Base-by-base conservation (phyloP, 1,284 basidiomycete species). In the Sanghuangporus weigelae region DNA sequence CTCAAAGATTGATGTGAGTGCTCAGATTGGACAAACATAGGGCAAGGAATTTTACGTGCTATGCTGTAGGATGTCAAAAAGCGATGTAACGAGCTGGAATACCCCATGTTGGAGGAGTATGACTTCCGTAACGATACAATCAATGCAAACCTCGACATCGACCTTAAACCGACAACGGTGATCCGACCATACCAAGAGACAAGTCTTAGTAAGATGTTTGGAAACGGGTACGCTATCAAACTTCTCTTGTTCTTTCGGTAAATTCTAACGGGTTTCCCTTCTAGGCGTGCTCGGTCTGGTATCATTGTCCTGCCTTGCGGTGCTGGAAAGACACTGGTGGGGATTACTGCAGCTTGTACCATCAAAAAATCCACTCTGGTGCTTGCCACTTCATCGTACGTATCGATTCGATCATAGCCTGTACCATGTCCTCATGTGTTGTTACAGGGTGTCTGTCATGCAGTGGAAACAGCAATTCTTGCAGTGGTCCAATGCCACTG, bases 351-450 rank as follows among this genome's bases (percentile, higher is more conserved):
- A 3, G 97, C 97, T 11, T 98, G 96, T 72, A 99, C 97, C 19
- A 97, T 99, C 79, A 98, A 98, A 79, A 99, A 99, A 80, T 97
- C 95, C 38, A 96, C 95, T 71, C 83, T 99, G n/a, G 95, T 99
- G 35, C 80, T 99, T 54, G 98, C 96, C 76, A 98, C 96, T 26
- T 97, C 95, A 54, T 94, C 93, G 93, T 95, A 74, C 78, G 92
- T 79, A 36, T n/a, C 48, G 53, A 57, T 64, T 36, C 39, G 21
- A 54, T 50, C 61, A 7, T 14, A 59, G 56, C 62, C 64, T 19
- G 16, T 63, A 55, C 69, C 39, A 66, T 66, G 66, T 56, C 63
- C 59, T 54, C 59, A 60, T 63, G 31, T n/a, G 49, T 58, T 65
- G 36, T 26, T 48, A 2, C 67, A 95, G 95, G 21, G 96, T 98